A percentile compares a stretch with the other conserved stretches of the same genome.
These are phyloP conservation scores for Sporothrix schenckii DNA, from an alignment of 2,329 filamentous ascomycete genomes.

Conservation along the genomic window DNA sequence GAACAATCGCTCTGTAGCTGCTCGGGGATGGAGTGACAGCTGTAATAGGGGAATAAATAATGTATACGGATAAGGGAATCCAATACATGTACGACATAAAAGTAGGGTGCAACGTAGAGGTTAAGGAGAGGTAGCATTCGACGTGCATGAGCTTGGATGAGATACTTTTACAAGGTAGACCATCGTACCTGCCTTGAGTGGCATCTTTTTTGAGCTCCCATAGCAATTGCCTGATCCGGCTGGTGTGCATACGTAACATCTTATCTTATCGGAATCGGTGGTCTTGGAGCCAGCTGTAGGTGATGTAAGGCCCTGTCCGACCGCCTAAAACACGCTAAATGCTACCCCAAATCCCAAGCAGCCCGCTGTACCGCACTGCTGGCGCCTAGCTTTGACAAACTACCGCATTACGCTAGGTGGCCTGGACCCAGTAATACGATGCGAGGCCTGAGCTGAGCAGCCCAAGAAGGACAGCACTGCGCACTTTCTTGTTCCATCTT, in stretches of 20 bases:
- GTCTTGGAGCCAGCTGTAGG: constrained; percentile 21
- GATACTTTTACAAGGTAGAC: neutral
- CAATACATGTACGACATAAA: neutral
- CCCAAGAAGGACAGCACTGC: neutral
- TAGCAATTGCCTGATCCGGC: constrained; percentile 13
- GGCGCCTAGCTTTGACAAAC: neutral
- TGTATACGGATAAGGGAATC: neutral
- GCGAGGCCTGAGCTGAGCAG: neutral
- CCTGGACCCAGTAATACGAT: neutral
- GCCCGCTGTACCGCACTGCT: neutral
- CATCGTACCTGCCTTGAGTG: too few species aligned
- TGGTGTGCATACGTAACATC: constrained; percentile 32
- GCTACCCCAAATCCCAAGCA: neutral
- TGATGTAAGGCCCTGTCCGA: constrained; percentile 4
- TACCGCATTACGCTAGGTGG: neutral
- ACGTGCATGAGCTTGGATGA: neutral
- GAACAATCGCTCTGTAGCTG: neutral
- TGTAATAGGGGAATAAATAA: neutral
- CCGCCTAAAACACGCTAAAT: neutral
- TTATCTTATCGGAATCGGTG: constrained; percentile 32
- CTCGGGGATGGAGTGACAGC: too few species aligned
- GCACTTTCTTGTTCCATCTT: neutral
- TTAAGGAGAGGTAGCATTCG: too few species aligned
- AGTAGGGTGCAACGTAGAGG: neutral
- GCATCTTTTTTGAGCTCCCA: neutral